phyloP scores from a whole-genome alignment of 1,139 yeast genomes.

The Debaryomycetaceae sp. region DNA sequence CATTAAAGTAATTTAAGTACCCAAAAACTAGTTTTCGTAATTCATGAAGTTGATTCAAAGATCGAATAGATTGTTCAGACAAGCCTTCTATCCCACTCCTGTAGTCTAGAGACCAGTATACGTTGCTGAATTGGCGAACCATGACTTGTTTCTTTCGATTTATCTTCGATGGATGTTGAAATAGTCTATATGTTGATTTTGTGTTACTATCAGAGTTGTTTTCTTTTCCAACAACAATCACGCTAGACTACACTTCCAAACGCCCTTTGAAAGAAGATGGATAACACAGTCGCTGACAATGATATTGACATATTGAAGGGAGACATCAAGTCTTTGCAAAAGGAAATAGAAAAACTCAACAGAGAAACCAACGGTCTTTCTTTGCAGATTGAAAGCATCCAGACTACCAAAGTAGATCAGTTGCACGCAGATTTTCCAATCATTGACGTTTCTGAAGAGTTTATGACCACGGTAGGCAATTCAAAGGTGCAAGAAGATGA shows the following conservation, averaged over 20 bases:
- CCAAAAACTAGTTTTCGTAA: slow-evolving; percentile 37
- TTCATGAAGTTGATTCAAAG: slow-evolving; percentile 42
- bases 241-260: neutral
- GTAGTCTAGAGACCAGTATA: slow-evolving; percentile 46
- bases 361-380: slow-evolving; percentile 7
- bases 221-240: neutral
- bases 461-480: neutral
- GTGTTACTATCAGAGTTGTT: neutral
- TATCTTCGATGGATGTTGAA: neutral
- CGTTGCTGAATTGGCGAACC: slow-evolving; percentile 22
- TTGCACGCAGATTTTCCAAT: neutral
- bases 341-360: slow-evolving; percentile 13
- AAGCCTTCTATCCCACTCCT: slow-evolving; percentile 33
- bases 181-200: neutral
- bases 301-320: slow-evolving; percentile 10
- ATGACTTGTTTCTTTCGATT: neutral
- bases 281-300: neutral
- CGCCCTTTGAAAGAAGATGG: neutral
- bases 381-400: neutral
- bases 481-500: slow-evolving; percentile 6
- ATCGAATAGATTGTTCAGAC: slow-evolving; percentile 27
- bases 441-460: neutral
- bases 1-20: slow-evolving; percentile 36
- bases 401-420: neutral
- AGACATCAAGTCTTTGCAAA: slow-evolving; percentile 14